Evolutionary conservation across 2,329 filamentous ascomycete genomes (phyloP), one percentile per base, ranked within the genome.

Genomic region (Alternaria tenuissima): DNA sequence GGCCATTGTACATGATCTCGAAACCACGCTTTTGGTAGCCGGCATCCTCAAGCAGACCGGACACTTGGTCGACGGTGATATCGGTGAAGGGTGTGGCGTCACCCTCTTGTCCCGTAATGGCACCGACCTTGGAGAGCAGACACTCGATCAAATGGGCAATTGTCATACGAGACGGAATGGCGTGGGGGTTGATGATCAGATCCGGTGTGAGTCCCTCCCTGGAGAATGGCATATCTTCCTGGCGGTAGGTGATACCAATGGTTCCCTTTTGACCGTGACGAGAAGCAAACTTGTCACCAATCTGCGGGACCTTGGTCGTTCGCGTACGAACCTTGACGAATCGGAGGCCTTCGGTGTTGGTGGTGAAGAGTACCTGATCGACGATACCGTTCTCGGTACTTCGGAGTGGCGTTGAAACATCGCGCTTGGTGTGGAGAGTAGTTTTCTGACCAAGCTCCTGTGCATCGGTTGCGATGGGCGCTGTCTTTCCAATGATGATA

Each of bases 91-190:
- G 95, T 0, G 95, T 99, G 1, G 95, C 95, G 74, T 99, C 96
- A 72, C 95, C 96, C 82, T 99, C 95, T 80, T 93, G 92, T 43
- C 95, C 96, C 80, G 94, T 92, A 22, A 99, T 86, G 3, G 95
- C 92, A 1, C 93, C 93, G 36, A 99, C 95, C 79, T 99, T 99
- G 78, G 93, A 96, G 57, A 99, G 87, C 70, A 98, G 87, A 86
- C 95, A 99, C 84, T 99, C 95, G 78, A 99, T 96, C 87, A 99
- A 94, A 86, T 99, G 95, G 72, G 95, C 95, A 89, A 99, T 99
- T 3, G 96, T 99, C 95, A 99, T 99, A 88, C 95, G 95, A 56
- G 95, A 99, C 0, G 95, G 95, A 87, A 99, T 99, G 76, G 95
- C 96, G 86, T 99, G 95, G 1, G 95, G 95, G 80, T 99, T 99